These are phyloP conservation scores for Cercis canadensis DNA, from an alignment of 306 rosid genomes.

Conservation along the genomic window DNA sequence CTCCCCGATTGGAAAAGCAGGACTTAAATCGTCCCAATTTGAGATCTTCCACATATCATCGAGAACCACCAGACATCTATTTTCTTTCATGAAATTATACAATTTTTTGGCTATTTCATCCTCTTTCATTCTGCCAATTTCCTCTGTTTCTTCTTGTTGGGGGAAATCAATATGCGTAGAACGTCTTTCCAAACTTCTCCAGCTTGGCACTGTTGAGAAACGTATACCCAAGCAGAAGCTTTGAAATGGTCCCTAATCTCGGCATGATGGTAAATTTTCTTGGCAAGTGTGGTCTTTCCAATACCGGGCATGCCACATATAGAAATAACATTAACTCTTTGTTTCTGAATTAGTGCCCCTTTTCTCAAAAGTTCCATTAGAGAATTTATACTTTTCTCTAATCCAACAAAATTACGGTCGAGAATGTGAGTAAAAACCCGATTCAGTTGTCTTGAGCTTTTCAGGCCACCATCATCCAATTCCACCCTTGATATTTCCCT, in stretches of 20 bases:
- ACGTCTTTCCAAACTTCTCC: constrained; percentile 25
- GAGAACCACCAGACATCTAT: no score
- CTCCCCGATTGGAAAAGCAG: no score
- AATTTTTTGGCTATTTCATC: no score
- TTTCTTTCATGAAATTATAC: no score
- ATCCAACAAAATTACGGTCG: constrained; percentile 1
- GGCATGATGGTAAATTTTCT: neutral
- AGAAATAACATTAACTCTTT: constrained; percentile 6
- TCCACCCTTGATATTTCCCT: no score
- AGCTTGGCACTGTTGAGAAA: constrained; percentile 15
- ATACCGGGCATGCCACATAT: constrained; percentile 37
- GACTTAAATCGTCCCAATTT: no score
- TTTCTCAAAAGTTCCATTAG: constrained; percentile 2
- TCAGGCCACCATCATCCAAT: no score
- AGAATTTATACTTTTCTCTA: neutral
- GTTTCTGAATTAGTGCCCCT: neutral
- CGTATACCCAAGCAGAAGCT: constrained; percentile 21
- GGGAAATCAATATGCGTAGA: neutral
- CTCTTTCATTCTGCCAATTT: no score
- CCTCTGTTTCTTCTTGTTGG: no score
- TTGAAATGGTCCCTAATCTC: constrained; percentile 6
- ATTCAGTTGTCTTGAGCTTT: no score
- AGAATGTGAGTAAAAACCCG: neutral
- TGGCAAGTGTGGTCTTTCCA: constrained; percentile 42
- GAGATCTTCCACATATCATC: no score